Percentiles rank a stretch among this genome's conserved stretches.
Conservation (phyloP, 306 rosid species). For the Rosa lucieae region DNA sequence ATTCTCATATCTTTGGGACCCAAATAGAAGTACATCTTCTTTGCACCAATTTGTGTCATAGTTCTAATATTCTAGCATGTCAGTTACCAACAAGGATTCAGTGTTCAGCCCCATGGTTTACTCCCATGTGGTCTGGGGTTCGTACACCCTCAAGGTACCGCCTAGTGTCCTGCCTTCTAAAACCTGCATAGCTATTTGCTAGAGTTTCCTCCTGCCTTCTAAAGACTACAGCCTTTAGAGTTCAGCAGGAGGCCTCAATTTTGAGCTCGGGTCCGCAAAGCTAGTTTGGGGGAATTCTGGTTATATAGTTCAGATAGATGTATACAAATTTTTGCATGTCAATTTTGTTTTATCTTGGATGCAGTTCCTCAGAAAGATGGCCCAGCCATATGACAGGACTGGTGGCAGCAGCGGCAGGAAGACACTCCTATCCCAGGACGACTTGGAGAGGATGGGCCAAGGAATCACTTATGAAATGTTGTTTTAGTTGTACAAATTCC, state of each 20-base stretch:
- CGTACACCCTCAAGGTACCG: not conserved
- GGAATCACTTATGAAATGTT: slow-evolving; percentile 52
- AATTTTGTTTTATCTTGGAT: slow-evolving; percentile 19
- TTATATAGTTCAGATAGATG: not conserved
- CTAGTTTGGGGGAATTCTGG: not conserved
- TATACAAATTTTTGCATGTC: not conserved
- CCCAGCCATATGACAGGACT: slow-evolving; percentile 87
- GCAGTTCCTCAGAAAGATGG: slow-evolving; percentile 97
- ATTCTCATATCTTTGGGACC: not conserved
- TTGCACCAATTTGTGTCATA: not conserved
- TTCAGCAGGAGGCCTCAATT: not conserved
- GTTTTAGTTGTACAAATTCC: slow-evolving; percentile 11
- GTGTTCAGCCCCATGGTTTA: not conserved
- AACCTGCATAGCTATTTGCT: not conserved
- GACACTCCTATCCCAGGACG: slow-evolving; percentile 78
- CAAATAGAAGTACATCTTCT: not conserved
- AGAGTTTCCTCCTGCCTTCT: not conserved
- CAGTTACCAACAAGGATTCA: not conserved
- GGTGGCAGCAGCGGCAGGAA: slow-evolving; percentile 66
- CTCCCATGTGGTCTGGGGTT: not conserved
- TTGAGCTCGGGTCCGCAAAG: not conserved
- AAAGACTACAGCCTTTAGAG: not conserved
- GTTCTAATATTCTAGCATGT: not conserved
- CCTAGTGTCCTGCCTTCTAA: not conserved
- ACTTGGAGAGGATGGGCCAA: slow-evolving; percentile 68